These are phyloP conservation scores for Rhexocercosporidium sp. DNA, from an alignment of 2,329 filamentous ascomycete species.

Conservation along the genomic window DNA sequence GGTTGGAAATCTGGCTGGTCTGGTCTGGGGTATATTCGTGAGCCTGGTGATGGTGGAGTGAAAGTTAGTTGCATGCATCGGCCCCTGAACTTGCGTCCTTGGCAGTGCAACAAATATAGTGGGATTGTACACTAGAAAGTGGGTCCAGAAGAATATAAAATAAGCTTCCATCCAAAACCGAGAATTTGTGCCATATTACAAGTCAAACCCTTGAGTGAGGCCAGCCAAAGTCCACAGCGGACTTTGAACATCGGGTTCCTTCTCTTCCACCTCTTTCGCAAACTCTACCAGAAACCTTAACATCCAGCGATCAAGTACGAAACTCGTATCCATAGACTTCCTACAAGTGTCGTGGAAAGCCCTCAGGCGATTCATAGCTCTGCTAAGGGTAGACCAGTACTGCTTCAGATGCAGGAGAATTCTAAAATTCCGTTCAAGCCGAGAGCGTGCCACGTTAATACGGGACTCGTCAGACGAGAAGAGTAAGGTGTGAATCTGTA, in stretches of 20 bases:
- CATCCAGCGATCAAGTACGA: slow-evolving; percentile 50
- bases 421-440: slow-evolving; percentile 52
- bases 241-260: slow-evolving; percentile 18
- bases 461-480: slow-evolving; percentile 47
- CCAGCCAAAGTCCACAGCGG: slow-evolving; percentile 3
- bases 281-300: slow-evolving; percentile 46
- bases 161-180: not conserved
- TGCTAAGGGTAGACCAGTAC: slow-evolving; percentile 49
- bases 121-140: no score
- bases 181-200: not conserved
- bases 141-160: not conserved
- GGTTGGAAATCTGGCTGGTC: slow-evolving; percentile 2
- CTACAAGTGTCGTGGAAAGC: slow-evolving; percentile 50
- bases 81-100: not conserved
- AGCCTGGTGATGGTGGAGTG: not conserved
- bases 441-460: slow-evolving; percentile 43
- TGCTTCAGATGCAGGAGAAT: slow-evolving; percentile 47
- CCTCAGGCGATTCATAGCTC: slow-evolving; percentile 46
- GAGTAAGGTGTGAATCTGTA: slow-evolving; percentile 53
- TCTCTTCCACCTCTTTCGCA: slow-evolving; percentile 40
- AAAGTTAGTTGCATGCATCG: not conserved
- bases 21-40: slow-evolving; percentile 7
- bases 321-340: slow-evolving; percentile 45
- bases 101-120: no score
- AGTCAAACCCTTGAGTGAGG: slow-evolving; percentile 1